phyloP scores from a whole-genome alignment of 176 grass and related monocot species.

The Secale cereale region DNA sequence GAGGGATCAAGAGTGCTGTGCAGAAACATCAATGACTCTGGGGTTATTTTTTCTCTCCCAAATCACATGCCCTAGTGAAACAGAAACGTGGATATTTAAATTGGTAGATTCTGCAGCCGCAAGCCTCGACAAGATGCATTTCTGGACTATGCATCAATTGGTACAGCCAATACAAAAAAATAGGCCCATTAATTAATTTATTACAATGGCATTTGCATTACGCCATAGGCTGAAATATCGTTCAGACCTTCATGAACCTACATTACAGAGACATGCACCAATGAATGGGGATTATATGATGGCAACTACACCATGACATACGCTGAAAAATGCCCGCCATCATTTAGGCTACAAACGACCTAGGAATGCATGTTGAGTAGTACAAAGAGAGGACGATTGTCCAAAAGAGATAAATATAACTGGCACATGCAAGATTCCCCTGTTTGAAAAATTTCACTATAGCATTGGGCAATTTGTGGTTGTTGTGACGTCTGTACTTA shows the following conservation, averaged over 20 bases:
- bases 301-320: neutral
- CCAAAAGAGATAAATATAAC: neutral
- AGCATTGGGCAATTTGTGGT: constrained; percentile 7
- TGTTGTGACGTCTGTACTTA: neutral
- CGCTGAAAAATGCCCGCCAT: neutral
- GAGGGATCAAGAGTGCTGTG: neutral
- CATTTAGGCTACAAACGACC: neutral
- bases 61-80: neutral
- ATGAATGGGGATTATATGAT: neutral
- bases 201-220: neutral
- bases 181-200: neutral
- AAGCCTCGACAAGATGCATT: neutral
- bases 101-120: neutral
- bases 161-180: neutral
- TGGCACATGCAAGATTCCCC: neutral
- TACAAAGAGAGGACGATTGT: neutral
- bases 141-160: neutral
- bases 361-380: neutral
- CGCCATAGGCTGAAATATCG: neutral
- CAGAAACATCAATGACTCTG: neutral
- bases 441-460: neutral
- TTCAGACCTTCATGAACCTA: neutral
- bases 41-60: neutral
- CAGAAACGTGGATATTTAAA: neutral
- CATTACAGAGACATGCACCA: too few relatives aligned